A percentile compares a stretch with the other conserved stretches of the same genome.
Evolutionary conservation across 345 rosid species (phyloP).

Genomic region (Salix suchowensis): DNA sequence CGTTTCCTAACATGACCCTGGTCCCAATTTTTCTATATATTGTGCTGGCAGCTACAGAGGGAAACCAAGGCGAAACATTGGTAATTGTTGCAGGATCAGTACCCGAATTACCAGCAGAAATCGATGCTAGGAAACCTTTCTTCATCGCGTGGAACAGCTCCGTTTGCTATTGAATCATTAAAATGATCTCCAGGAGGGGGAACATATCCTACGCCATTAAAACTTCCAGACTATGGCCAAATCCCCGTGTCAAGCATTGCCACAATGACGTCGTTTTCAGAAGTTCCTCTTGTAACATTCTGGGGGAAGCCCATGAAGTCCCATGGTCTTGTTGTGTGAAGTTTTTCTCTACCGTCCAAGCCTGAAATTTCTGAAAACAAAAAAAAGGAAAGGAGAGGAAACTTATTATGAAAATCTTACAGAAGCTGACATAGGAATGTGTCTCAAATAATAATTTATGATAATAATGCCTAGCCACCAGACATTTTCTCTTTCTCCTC

Average conservation of each 20-base stretch:
- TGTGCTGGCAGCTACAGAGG: constrained; percentile 36
- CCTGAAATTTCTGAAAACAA: constrained; percentile 12
- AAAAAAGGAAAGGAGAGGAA: not conserved
- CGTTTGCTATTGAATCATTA: constrained; percentile 6
- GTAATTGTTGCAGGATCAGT: constrained; percentile 4
- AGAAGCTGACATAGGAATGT: not conserved
- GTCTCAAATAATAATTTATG: not conserved
- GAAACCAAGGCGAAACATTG: constrained; percentile 32
- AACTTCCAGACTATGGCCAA: constrained; percentile 47
- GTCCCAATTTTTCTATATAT: constrained; percentile 22
- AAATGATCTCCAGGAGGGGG: constrained; percentile 16
- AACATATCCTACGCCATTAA: constrained; percentile 35
- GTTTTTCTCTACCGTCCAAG: constrained; percentile 33
- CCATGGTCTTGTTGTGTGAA: constrained; percentile 56
- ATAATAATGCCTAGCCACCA: not conserved
- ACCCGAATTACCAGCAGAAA: constrained; percentile 26
- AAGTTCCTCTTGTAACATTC: constrained; percentile 19
- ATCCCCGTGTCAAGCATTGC: constrained; percentile 55
- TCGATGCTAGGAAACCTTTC: constrained; percentile 12
- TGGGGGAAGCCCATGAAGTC: constrained; percentile 50
- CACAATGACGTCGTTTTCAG: constrained; percentile 37
- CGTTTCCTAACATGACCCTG: not conserved
- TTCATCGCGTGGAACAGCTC: constrained; percentile 17
- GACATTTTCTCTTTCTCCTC: constrained; percentile 27
- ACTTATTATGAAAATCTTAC: not conserved